Evolutionary conservation across 1,284 basidiomycete species (phyloP), one percentile per base, ranked within the genome.

Genomic region (Fistulinella staudtii): DNA sequence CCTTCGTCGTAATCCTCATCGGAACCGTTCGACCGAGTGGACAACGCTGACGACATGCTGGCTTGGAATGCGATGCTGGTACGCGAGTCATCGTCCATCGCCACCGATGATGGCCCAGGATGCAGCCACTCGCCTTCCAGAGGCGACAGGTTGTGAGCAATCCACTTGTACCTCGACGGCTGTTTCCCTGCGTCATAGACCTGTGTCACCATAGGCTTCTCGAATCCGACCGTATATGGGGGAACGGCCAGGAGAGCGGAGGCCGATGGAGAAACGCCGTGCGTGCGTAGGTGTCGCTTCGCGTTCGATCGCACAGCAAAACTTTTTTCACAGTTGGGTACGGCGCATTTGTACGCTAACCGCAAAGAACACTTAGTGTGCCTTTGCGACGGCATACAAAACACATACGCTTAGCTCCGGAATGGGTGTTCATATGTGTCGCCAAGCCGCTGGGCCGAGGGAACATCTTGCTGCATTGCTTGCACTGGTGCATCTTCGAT

Each of bases 371-470:
- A 10, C 35, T 58, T 27, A 56, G 48, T 43, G 34, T 29, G 17
- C 8, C 36, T 17, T 28, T n/a, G 42, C 28, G 27, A 45, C 22
- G 28, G 49, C 44, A 39, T 43, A 36, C 31, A 36, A 34, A 27
- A 28, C 14, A 66, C 70, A 50, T 61, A 84, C 82, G 82, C 58
- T 74, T 80, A 6, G 71, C 72, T 14, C 83, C 80, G 5, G 75
- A 78, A 54, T 85, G 82, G 5, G 75, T 76, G 40, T 80, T 77
- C 80, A 82, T 82, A 53, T 85, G 83, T 3, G 82, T 82, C 28
- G 66, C 66, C 35, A 85, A 66, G 11, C 79, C 79, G 41, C 78
- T 80, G 4, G 82, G 82, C 47, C 81, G 69, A 23, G 79, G 79
- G 55, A 84, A 84, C 41, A 65, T 52, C 60, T 83, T 83, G 4